A percentile compares a stretch with the other conserved stretches of the same genome.
Evolutionary conservation across 306 rosid species (phyloP).

Genomic region (Begonia loranthoides): DNA sequence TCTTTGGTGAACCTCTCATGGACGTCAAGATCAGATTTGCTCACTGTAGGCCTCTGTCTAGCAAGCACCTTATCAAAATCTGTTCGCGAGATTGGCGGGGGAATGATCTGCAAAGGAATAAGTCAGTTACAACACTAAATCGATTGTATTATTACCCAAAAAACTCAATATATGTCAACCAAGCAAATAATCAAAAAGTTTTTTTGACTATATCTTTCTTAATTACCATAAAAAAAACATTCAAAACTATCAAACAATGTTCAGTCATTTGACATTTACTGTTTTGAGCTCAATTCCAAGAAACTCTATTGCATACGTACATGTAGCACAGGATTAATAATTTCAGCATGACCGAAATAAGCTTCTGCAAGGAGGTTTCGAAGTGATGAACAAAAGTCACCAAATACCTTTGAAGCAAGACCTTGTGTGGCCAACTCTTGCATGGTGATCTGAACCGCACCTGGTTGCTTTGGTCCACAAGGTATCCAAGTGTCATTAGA

Average conservation of each 20-base stretch:
- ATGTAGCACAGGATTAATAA: too few relatives aligned
- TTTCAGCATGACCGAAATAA: too few relatives aligned
- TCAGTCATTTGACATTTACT: too few relatives aligned
- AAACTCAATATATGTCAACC: too few relatives aligned
- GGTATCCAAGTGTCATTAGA: constrained; percentile 71
- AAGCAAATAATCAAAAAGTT: too few relatives aligned
- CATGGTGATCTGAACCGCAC: constrained; percentile 66
- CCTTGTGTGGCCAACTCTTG: constrained; percentile 77
- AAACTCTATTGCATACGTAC: too few relatives aligned
- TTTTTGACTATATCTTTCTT: too few relatives aligned
- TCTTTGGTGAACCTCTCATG: constrained; percentile 96
- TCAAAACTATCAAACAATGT: too few relatives aligned
- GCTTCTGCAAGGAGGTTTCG: too few relatives aligned
- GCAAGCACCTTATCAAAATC: constrained; percentile 99
- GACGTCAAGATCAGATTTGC: constrained; percentile 74
- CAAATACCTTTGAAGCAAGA: constrained; percentile 66
- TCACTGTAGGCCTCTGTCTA: constrained; percentile 92
- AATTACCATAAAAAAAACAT: too few relatives aligned
- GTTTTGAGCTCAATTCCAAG: too few relatives aligned
- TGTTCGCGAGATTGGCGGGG: constrained; percentile 71
- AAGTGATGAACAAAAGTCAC: too few relatives aligned
- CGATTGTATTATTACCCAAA: background rate
- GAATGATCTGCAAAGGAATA: constrained; percentile 63
- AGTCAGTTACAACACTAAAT: constrained; percentile 7
- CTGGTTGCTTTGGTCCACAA: constrained; percentile 82